These are phyloP conservation scores for Pestalotiopsis sp. DNA, from an alignment of 2,329 filamentous ascomycete species.

Conservation along the genomic window DNA sequence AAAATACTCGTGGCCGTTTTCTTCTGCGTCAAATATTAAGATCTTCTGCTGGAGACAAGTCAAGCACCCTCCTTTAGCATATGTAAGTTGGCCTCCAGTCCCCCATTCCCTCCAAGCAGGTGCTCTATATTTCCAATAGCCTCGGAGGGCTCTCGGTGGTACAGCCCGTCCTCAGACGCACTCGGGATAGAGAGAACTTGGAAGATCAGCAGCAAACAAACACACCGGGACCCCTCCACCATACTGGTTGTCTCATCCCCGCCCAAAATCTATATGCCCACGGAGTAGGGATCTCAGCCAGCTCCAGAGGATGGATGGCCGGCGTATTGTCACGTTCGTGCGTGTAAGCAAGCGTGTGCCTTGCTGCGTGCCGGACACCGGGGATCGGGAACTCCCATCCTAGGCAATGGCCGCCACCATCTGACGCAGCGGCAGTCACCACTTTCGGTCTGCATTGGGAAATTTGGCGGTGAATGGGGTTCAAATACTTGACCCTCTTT, in stretches of 20 bases:
- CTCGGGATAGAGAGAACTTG: background rate
- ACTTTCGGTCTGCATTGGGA: background rate
- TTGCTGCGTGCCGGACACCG: background rate
- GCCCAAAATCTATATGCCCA: background rate
- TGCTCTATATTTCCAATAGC: background rate
- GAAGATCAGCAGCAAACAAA: background rate
- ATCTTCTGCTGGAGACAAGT: background rate
- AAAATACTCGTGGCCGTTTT: background rate
- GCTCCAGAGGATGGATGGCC: background rate
- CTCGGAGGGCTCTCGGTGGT: background rate
- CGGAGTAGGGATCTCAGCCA: background rate
- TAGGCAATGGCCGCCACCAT: background rate
- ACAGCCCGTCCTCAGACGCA: background rate
- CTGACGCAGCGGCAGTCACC: background rate
- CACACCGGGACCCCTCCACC: background rate
- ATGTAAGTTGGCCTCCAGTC: background rate
- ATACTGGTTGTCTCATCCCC: background rate
- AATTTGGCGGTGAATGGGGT: constrained; percentile 13
- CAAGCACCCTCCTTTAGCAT: background rate
- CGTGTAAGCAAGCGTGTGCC: too few species aligned
- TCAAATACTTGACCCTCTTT: constrained; percentile 5
- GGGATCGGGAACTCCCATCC: background rate
- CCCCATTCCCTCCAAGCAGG: background rate
- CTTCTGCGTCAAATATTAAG: background rate
- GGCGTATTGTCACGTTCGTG: background rate